A percentile compares a stretch with the other conserved stretches of the same genome.
phyloP scores from a whole-genome alignment of 129 eudicot genomes.

The sunflower (Helianthus annuus) region HanXRQr2.0-SUNRISE NC_035449.2:2870745-2871244 shows the following conservation, averaged over 20 bases:
- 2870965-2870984: not conserved
- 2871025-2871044: slow-evolving; percentile 23
- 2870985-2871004: slow-evolving; percentile 14
- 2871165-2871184: slow-evolving; percentile 68
- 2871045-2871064: slow-evolving; percentile 18
- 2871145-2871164: slow-evolving; percentile 45
- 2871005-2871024: slow-evolving; percentile 17
- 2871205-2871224: slow-evolving; percentile 49
- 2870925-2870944: too few relatives aligned
- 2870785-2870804: not conserved
- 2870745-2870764: not conserved
- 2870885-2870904: too few relatives aligned
- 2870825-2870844: not conserved
- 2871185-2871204: slow-evolving; percentile 83
- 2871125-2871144: slow-evolving; percentile 44
- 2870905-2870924: too few relatives aligned
- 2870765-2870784: not conserved
- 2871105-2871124: slow-evolving; percentile 72
- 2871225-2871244: slow-evolving; percentile 47
- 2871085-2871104: slow-evolving; percentile 21
- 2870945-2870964: slow-evolving; percentile 12
- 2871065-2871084: slow-evolving; percentile 43
- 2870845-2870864: too few relatives aligned
- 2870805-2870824: not conserved
- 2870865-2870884: too few relatives aligned